Evolutionary conservation across 176 grass and related monocot genomes (phyloP), one percentile per base, ranked within the genome.

Genomic region (Phragmites australis): DNA sequence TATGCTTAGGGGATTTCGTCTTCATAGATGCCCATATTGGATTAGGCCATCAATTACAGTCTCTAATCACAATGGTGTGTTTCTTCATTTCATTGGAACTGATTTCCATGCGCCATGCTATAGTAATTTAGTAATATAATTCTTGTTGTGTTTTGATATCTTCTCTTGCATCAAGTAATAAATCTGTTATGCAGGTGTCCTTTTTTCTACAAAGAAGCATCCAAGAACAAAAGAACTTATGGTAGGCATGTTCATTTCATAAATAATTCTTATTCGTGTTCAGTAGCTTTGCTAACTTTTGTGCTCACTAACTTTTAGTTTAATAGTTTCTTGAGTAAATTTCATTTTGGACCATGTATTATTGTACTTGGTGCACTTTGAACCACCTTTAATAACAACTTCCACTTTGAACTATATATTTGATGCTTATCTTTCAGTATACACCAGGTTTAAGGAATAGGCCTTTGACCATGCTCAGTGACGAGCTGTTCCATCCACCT

Each of bases 1-100:
- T 87, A 96, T 99, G 90, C 86, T 99, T 84, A 93, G 97, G 70
- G 97, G 93, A 66, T 95, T 99, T 84, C 97, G 97, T 51, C 88
- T 99, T 92, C 96, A 99, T 88, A 99, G 85, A 76, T 99, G 96
- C 62, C 96, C 96, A 23, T 91, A 95, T 78, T 99, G 96, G 96
- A 95, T 99, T 74, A 91, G 93, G 39, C 96, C 96, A 72, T 95
- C 90, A 71, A 90, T 99, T 85, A 93, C 88, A 66, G 67, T 99
- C 22, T 95, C 96, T 71, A 93, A 93, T 86, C 93, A 95, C 77
- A 91, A 91, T 60, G 96, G 96, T 99, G 79, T 47, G 49, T 81
- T 62, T 42, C 37, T 54, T 64, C 39, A 31, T 85, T 79, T 76
- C 26, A 63, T 50, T 61, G 49, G 40, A 85, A 57, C 48, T 86